Evolutionary conservation across 225 moss, liverwort and hornwort species (phyloP).

Genomic region (Pleurozium schreberi): DNA sequence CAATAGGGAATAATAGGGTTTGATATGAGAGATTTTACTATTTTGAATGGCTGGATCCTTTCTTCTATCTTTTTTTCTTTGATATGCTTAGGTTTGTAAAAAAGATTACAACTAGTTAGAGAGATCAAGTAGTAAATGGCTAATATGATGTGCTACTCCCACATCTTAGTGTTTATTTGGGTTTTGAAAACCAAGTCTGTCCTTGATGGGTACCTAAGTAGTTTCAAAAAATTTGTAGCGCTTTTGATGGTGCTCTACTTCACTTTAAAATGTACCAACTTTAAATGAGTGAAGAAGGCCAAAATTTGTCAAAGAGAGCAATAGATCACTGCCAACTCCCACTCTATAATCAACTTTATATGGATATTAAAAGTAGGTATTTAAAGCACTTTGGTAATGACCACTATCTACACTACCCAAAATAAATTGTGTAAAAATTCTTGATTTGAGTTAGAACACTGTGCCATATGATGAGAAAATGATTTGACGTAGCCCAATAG

Average conservation of each 20-base stretch:
- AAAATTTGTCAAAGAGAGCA: not conserved
- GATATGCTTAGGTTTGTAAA: not conserved
- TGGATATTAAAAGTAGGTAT: not conserved
- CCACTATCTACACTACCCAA: not conserved
- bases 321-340: too few relatives aligned
- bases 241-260: not conserved
- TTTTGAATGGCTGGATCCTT: not conserved
- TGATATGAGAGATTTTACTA: not conserved
- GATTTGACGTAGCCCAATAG: too few relatives aligned
- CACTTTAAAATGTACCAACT: not conserved
- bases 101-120: not conserved
- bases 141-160: too few relatives aligned
- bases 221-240: too few relatives aligned
- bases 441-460: not conserved
- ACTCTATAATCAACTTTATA: not conserved
- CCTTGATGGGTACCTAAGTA: too few relatives aligned
- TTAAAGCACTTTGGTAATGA: not conserved
- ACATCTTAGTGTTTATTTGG: too few relatives aligned
- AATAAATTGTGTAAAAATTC: not conserved
- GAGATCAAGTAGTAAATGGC: too few relatives aligned
- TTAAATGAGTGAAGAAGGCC: not conserved
- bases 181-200: too few relatives aligned
- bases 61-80: not conserved
- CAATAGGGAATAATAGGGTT: rapidly evolving
- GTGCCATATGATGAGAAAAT: not conserved